These are phyloP conservation scores for Ophiostoma novo-ulmi DNA, from an alignment of 2,329 filamentous ascomycete species.

Conservation along the genomic window DNA sequence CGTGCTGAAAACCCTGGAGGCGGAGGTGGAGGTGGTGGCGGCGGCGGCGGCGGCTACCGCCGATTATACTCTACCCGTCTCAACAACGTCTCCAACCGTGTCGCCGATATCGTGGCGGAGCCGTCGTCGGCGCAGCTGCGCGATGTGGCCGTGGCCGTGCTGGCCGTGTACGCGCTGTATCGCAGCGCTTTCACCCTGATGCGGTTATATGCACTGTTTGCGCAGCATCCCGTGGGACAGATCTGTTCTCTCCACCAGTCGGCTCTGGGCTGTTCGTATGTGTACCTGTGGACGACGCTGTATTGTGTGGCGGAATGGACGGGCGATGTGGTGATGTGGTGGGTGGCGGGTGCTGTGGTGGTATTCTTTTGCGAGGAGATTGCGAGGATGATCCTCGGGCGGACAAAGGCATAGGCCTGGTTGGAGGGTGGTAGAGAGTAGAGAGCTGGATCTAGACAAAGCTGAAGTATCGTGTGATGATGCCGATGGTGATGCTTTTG, in stretches of 20 bases:
- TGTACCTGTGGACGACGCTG: not conserved
- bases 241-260: not conserved
- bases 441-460: not conserved
- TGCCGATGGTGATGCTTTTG: not conserved
- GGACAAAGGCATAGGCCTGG: not conserved
- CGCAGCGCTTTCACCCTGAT: not conserved
- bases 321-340: not conserved
- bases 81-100: not conserved
- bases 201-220: not conserved
- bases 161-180: slow-evolving; percentile 9
- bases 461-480: not conserved
- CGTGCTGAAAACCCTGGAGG: not conserved
- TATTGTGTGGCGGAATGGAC: not conserved
- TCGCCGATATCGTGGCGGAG: not conserved
- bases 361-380: not conserved
- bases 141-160: not conserved
- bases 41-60: not conserved
- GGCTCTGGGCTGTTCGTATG: not conserved
- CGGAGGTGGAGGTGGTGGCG: not conserved
- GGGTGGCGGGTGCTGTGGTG: not conserved
- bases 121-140: not conserved
- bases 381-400: not conserved
- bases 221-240: not conserved
- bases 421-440: not conserved
- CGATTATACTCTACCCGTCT: not conserved